A percentile compares a stretch with the other conserved stretches of the same genome.
Conservation (phyloP, 2,329 filamentous ascomycete species). For the Fusarium humuli region DNA sequence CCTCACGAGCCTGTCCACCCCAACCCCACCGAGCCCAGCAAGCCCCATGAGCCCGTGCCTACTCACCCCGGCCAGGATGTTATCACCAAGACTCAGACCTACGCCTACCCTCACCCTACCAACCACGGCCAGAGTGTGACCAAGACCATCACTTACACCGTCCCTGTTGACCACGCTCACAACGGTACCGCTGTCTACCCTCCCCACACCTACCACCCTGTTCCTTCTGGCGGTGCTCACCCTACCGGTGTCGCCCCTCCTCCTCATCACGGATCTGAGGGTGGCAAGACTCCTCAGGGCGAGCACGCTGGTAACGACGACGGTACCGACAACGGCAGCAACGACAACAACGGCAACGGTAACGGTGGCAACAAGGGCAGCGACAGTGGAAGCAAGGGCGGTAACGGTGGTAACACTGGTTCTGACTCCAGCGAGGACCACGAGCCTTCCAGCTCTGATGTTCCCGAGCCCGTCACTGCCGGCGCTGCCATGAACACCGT, state of each 20-base stretch:
- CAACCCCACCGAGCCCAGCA: conserved; percentile 36
- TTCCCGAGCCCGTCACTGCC: conserved; percentile 42
- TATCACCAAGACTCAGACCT: conserved; percentile 46
- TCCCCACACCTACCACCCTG: conserved; percentile 36
- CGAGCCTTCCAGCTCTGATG: conserved; percentile 26
- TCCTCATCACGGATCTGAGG: conserved; percentile 26
- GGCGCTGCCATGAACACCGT: conserved; percentile 49
- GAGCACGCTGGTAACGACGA: conserved; percentile 15
- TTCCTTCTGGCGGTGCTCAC: conserved; percentile 34
- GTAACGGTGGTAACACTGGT: neutral
- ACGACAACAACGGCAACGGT: neutral
- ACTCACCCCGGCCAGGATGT: conserved; percentile 37
- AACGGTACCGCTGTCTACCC: conserved; percentile 38
- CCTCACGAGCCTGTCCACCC: conserved; percentile 28
- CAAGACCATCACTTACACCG: conserved; percentile 44
- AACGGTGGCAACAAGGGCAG: neutral
- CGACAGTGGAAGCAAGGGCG: conserved; percentile 2
- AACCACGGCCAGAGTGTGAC: conserved; percentile 40
- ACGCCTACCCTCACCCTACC: conserved; percentile 45
- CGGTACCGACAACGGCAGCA: conserved; percentile 6
- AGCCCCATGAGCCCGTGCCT: conserved; percentile 33
- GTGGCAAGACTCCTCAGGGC: conserved; percentile 35
- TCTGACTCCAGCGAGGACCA: conserved; percentile 26
- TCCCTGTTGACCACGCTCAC: conserved; percentile 31
- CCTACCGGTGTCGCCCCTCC: conserved; percentile 29